Conservation (phyloP, 106 monocot genomes). For the Dioscorea alata region DNA sequence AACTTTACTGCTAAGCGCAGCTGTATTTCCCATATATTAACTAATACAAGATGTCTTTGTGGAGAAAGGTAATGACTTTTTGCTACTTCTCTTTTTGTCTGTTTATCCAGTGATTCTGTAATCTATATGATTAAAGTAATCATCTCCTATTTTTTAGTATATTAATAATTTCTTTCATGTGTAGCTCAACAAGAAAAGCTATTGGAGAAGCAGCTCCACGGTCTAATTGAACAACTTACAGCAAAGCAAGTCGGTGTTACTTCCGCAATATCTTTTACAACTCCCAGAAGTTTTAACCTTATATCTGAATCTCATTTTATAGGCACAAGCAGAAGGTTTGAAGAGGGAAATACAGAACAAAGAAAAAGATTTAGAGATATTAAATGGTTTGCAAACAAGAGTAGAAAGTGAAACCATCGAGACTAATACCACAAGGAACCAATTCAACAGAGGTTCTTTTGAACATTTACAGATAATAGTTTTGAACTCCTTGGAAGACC, state of each 20-base stretch:
- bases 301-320: background rate
- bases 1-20: no score
- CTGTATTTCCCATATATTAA: no score
- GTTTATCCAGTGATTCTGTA: no score
- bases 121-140: no score
- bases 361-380: slow-evolving; percentile 49
- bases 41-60: no score
- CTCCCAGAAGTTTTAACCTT: background rate
- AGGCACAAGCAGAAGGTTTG: slow-evolving; percentile 79
- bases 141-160: no score
- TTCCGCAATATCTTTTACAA: background rate
- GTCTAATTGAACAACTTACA: slow-evolving; percentile 77
- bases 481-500: slow-evolving; percentile 16
- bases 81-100: no score
- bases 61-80: no score
- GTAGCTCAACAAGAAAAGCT: slow-evolving; percentile 71
- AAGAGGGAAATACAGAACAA: slow-evolving; percentile 36
- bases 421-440: slow-evolving; percentile 21
- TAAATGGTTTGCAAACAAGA: slow-evolving; percentile 29
- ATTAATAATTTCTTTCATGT: slow-evolving; percentile 7
- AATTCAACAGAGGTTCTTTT: slow-evolving; percentile 24
- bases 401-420: slow-evolving; percentile 18
- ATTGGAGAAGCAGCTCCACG: slow-evolving; percentile 71
- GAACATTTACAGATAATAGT: slow-evolving; percentile 9
- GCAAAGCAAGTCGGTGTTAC: slow-evolving; percentile 54